Base-by-base conservation (phyloP, 495 filamentous ascomycete genomes). In the Neurospora cerealis region DNA sequence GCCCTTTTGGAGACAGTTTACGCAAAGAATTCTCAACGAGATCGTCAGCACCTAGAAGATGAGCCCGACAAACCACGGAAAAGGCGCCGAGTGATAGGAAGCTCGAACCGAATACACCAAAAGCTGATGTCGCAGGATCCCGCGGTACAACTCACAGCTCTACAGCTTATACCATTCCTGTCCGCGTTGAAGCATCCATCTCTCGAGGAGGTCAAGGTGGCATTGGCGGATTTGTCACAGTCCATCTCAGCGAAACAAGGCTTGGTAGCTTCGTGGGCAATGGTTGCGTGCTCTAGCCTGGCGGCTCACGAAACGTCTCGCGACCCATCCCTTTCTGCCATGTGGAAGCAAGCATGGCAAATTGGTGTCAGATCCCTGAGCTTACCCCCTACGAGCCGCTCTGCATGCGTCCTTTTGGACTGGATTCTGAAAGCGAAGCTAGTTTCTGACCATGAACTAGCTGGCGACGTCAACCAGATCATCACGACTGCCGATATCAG, bases 121-220 rank as follows among this genome's bases (percentile, higher is more conserved):
- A 89, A 90, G 73, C 80, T 89, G n/a, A 83, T 83, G 40, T 87
- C 87, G 0, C 78, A 85, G 37, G 85, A 91, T 69, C 81, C 86
- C 5, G 82, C 85, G 15, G 83, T 84, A 48, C 90, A 88, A 75
- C 77, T 92, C 41, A 91, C 89, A 42, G 91, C 92, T 42, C 82
- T 98, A 34, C 94, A 97, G 75, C 83, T 93, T n/a, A 77, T 97
- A 28, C 89, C 92, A 0, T 96, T 98, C 76, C 84, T 94, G 37
- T 79, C 87, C 36, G 83, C 86, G 44, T 79, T 82, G 34, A 81
- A 77, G 42, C 72, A n/a, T 66, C 73, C 75, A 66, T 82, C 77
- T 37, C 73, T 81, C n/a, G 81, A 83, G 41, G 83, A 86, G 32
- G 76, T 85, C n/a, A 74, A 77, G 2, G 80, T 82, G 21, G 73